These are phyloP conservation scores for Agrocybe praecox DNA, from an alignment of 768 basidiomycete genomes.

Conservation along the genomic window DNA sequence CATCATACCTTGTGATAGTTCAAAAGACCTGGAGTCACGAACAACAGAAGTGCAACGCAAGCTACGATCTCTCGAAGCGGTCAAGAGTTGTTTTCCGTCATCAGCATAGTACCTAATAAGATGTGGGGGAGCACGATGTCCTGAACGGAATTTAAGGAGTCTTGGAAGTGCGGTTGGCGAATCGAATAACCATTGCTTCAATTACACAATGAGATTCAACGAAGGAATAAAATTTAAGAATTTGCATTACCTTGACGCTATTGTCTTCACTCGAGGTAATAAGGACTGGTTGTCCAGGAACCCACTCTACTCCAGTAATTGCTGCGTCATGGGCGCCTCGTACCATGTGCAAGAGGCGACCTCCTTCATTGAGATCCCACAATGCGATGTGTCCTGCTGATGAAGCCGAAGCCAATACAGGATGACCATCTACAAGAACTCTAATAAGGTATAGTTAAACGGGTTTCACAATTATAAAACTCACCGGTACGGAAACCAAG, in stretches of 20 bases:
- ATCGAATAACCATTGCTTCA: slow-evolving; percentile 97
- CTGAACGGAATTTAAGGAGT: slow-evolving; percentile 88
- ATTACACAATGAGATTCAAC: neutral
- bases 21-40: slow-evolving; percentile 91
- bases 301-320: slow-evolving; percentile 85
- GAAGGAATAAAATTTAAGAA: neutral
- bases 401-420: slow-evolving; percentile 86
- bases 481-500: slow-evolving; percentile 87
- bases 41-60: slow-evolving; percentile 91
- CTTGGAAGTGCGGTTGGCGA: slow-evolving; percentile 85
- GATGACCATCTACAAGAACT: slow-evolving; percentile 69
- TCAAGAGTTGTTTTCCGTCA: slow-evolving; percentile 95
- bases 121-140: slow-evolving; percentile 90
- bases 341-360: slow-evolving; percentile 81
- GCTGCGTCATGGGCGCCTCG: slow-evolving; percentile 89
- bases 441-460: neutral
- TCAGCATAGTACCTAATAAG: slow-evolving; percentile 93
- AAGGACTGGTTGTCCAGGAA: slow-evolving; percentile 89
- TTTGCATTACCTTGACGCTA: slow-evolving; percentile 76
- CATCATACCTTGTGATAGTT: slow-evolving; percentile 83
- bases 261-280: slow-evolving; percentile 94
- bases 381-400: slow-evolving; percentile 87
- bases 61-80: slow-evolving; percentile 87
- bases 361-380: slow-evolving; percentile 89
- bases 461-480: slow-evolving; percentile 9